Evolutionary conservation across 306 rosid genomes (phyloP), one percentile per base, ranked within the genome.

Genomic region (Vigna mungo): DNA sequence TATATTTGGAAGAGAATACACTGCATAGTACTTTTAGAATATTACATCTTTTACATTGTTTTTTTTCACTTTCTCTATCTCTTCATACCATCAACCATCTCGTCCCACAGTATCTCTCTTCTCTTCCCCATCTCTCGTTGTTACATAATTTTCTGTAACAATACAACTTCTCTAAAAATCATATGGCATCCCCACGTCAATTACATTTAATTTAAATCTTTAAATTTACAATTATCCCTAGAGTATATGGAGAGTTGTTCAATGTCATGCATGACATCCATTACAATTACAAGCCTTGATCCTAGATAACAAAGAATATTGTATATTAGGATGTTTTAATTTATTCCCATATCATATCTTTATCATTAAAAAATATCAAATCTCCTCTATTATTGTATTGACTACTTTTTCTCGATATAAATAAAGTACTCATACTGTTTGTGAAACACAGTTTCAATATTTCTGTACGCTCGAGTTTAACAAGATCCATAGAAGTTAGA

Each of bases 1-100:
- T 43, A 64, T n/a, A 15, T 43, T 56, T 37, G 32, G 52, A 16
- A 61, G 62, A 71, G 62, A 80, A n/a, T 41, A 48, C 21, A 56
- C 44, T n/a, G 74, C 36, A 64, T 23, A 56, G 3, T 11, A 56
- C 63, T 56, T 9, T 20, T 5, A 56, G 63, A 56, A 3, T 21
- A 55, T 55, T 55, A 21, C 34, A 55, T 20, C 23, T 55, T 20
- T 54, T 20, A 54, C 32, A 20, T 3, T 15, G 23, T 11, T 23
- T 56, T 56, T 56, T 23, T 21, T 56, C 6, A 21, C 27, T 8
- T 17, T 10, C 9, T 18, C n/a, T n/a, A n/a, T n/a, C 62, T 10
- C 5, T 30, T 4, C 62, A 9, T 23, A 9, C 64, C 39, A 27
- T 13, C 10, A 2, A 25, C 64, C 64, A 58, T 58, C 10, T 23